phyloP scores from a whole-genome alignment of 2,329 filamentous ascomycete species.

The Chaetomium sp. region DNA sequence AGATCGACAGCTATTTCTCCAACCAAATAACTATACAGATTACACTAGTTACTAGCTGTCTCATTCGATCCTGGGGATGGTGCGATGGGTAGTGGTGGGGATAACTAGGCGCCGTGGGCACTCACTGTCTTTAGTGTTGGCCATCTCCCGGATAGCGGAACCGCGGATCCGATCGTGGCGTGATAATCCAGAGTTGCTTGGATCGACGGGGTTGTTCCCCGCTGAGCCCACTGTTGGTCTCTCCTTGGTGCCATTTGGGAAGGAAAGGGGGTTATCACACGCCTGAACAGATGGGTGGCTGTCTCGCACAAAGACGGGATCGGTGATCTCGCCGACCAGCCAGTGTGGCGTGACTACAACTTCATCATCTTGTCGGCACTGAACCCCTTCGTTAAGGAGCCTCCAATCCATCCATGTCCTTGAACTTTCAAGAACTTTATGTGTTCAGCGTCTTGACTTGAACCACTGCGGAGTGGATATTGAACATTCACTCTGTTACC shows the following conservation, averaged over 20 bases:
- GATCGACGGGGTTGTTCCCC: neutral
- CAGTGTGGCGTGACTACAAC: neutral
- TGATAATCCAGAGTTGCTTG: neutral
- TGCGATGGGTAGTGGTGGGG: neutral
- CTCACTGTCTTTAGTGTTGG: neutral
- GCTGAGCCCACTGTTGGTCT: neutral
- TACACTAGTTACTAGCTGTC: neutral
- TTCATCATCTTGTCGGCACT: neutral
- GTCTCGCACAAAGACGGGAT: neutral
- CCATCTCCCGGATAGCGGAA: neutral
- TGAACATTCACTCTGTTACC: constrained; percentile 19
- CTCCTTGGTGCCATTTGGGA: neutral
- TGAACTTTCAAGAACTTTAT: neutral
- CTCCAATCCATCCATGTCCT: neutral
- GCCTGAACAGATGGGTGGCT: neutral
- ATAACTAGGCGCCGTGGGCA: neutral
- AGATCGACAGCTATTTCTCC: neutral
- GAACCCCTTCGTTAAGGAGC: neutral
- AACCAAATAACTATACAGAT: neutral
- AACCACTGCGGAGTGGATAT: constrained; percentile 20
- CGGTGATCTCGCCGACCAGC: neutral
- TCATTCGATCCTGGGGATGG: neutral
- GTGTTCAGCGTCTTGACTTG: constrained; percentile 20
- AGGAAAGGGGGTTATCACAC: neutral
- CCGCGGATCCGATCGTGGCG: neutral